phyloP scores from a whole-genome alignment of 495 filamentous ascomycete genomes.

The Polyplosphaeria fusca region DNA sequence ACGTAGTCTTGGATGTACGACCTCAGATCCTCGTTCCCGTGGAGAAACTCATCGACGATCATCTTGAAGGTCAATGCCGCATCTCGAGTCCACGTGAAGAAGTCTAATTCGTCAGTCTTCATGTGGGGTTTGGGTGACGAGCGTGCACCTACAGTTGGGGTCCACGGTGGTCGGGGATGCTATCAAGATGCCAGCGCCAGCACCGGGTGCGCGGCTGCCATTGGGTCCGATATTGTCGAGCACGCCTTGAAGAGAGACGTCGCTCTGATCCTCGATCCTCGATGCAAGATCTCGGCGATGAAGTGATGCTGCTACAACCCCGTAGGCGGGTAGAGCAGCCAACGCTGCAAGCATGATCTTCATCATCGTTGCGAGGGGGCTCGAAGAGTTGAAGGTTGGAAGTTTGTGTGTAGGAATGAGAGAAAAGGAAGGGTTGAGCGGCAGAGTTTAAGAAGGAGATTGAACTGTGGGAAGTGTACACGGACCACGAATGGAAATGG shows the following conservation, averaged over 20 bases:
- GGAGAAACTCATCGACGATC: conserved; percentile 56
- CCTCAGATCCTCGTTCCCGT: conserved; percentile 53
- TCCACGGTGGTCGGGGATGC: conserved; percentile 18
- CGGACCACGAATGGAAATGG: too few relatives aligned
- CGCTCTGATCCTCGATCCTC: conserved; percentile 9
- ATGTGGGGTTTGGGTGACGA: neutral
- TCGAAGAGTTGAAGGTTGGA: too few relatives aligned
- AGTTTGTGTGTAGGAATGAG: too few relatives aligned
- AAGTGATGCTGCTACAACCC: neutral
- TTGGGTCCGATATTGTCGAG: conserved; percentile 27
- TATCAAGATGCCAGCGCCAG: conserved; percentile 14
- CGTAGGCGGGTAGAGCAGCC: neutral
- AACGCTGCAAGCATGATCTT: neutral
- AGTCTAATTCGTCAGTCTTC: too few relatives aligned
- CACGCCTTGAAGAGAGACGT: conserved; percentile 14
- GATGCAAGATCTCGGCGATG: neutral
- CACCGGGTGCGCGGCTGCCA: conserved; percentile 22
- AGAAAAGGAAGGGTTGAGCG: too few relatives aligned
- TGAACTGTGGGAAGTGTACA: too few relatives aligned
- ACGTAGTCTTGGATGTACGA: conserved; percentile 56
- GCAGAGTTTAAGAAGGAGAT: too few relatives aligned
- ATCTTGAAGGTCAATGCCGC: conserved; percentile 60
- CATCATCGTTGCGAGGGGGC: neutral
- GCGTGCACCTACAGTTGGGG: conserved; percentile 20
- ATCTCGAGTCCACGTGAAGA: conserved; percentile 72